Evolutionary conservation across 2,329 filamentous ascomycete genomes (phyloP), one percentile per base, ranked within the genome.

Genomic region (Endothia cerciana): DNA sequence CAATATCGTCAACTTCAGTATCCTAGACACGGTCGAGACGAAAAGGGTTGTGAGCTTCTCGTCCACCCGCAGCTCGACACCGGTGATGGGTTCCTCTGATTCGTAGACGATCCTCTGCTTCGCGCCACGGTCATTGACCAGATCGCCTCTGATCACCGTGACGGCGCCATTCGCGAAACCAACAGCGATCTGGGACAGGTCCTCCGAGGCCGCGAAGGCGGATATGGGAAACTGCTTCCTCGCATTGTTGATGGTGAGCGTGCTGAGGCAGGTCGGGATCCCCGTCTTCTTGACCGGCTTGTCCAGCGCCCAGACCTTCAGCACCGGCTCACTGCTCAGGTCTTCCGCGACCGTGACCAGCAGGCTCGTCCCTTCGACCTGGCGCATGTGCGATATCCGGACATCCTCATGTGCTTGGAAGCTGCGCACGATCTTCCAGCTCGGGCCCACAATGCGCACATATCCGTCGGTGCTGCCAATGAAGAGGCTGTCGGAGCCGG

Each of bases 261-360:
- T 95, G 74, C 92, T 97, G 70, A 97, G 84, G 75, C 95, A 98
- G 47, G 90, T 92, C 19, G 95, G 95, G 68, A 90, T 83, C 51
- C 93, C 93, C 4, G 92, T 96, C 84, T 96, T 98, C 85, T 95
- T 98, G 71, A 97, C 93, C 4, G 90, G 85, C 79, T 94, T 96
- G 76, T 98, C 94, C 71, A 99, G 83, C 28, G 93, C 94, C 95
- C 95, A 99, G n/a, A 98, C 94, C 77, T 97, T 98, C 67, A 99
- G 79, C 25, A 94, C 85, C 0, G 95, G 94, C 72, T 98, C 93
- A 72, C 87, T 91, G 47, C 91, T 91, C 62, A 97, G 82, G 73
- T 98, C 94, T 78, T 99, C 95, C 66, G 91, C 87, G 67, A 94
- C 83, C 0, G 95, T 98, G 43, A 97, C 89, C 36, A 99, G 83